A percentile compares a stretch with the other conserved stretches of the same genome.
Evolutionary conservation across 2,329 filamentous ascomycete genomes (phyloP).

Genomic region (Phyllosticta citribraziliensis): DNA sequence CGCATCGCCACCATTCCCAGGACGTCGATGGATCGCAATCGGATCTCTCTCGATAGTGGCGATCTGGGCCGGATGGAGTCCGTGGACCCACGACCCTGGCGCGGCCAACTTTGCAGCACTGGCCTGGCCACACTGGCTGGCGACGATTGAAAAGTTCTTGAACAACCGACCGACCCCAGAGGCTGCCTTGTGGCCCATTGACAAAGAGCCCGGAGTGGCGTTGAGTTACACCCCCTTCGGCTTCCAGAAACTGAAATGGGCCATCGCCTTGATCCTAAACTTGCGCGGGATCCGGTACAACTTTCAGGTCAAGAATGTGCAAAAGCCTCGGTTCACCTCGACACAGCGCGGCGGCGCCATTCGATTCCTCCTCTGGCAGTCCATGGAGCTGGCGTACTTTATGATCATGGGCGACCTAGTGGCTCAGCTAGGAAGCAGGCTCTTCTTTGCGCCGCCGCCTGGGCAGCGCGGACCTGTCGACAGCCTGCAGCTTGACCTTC

Average conservation of each 20-base stretch:
- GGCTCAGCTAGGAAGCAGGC: not conserved
- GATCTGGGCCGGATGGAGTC: not conserved
- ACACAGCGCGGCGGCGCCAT: too few relatives aligned
- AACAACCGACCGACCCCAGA: not conserved
- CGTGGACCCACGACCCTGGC: slow-evolving; percentile 1
- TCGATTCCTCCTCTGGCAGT: slow-evolving; percentile 6
- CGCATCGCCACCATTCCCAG: too few relatives aligned
- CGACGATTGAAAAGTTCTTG: slow-evolving; percentile 11
- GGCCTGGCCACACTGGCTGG: slow-evolving; percentile 11
- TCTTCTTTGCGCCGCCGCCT: slow-evolving; percentile 1
- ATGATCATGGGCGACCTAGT: slow-evolving; percentile 10
- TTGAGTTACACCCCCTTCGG: slow-evolving; percentile 1
- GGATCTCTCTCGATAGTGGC: not conserved
- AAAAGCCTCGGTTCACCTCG: not conserved
- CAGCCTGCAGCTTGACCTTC: slow-evolving; percentile 10
- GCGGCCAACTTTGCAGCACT: slow-evolving; percentile 8
- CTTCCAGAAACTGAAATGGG: slow-evolving; percentile 12
- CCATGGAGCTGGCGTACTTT: not conserved
- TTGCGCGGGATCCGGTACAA: slow-evolving; percentile 11
- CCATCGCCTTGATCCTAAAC: slow-evolving; percentile 10
- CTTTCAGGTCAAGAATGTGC: slow-evolving; percentile 13
- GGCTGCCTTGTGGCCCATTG: slow-evolving; percentile 10
- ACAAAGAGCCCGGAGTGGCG: slow-evolving; percentile 5
- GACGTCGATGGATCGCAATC: too few relatives aligned
- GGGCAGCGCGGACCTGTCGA: not conserved